These are phyloP conservation scores for Aspergillus bridgeri DNA, from an alignment of 495 filamentous ascomycete genomes.

Conservation along the genomic window DNA sequence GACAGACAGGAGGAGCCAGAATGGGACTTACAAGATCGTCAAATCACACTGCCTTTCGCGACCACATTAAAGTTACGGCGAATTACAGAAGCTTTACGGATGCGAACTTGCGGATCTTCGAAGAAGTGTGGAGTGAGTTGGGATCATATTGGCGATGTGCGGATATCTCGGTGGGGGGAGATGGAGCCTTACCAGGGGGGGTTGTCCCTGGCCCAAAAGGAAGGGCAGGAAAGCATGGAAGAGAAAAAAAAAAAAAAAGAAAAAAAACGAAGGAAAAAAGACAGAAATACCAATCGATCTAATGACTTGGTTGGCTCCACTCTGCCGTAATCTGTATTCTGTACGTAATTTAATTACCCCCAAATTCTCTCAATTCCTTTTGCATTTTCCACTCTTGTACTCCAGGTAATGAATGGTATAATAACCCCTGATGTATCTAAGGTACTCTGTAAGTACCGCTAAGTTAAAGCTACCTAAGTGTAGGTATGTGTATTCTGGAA, in stretches of 20 bases:
- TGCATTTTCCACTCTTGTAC: not conserved
- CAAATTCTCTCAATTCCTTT: not conserved
- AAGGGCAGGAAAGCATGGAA: not conserved
- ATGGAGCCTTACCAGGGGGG: constrained; percentile 23
- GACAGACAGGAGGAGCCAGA: constrained; percentile 20
- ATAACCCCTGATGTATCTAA: no score
- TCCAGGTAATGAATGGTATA: not conserved
- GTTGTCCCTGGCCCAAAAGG: constrained; percentile 24
- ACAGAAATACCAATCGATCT: not conserved
- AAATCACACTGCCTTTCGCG: constrained; percentile 25
- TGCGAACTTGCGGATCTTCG: constrained; percentile 45
- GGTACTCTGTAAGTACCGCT: no score
- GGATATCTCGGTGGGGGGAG: constrained; percentile 21
- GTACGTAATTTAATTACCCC: not conserved
- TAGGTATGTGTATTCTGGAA: no score
- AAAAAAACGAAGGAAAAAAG: constrained; percentile 2
- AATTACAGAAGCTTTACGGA: constrained; percentile 38
- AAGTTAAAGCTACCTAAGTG: no score
- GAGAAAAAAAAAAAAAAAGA: constrained; percentile 1
- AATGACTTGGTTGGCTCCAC: not conserved
- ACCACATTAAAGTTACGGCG: constrained; percentile 37
- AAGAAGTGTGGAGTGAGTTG: constrained; percentile 32
- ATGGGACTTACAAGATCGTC: constrained; percentile 29
- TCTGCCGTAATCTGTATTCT: constrained; percentile 1
- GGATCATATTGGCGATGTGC: constrained; percentile 33